Base-by-base conservation (phyloP, 2,329 filamentous ascomycete genomes). In the Beauveria brongniartii region DNA sequence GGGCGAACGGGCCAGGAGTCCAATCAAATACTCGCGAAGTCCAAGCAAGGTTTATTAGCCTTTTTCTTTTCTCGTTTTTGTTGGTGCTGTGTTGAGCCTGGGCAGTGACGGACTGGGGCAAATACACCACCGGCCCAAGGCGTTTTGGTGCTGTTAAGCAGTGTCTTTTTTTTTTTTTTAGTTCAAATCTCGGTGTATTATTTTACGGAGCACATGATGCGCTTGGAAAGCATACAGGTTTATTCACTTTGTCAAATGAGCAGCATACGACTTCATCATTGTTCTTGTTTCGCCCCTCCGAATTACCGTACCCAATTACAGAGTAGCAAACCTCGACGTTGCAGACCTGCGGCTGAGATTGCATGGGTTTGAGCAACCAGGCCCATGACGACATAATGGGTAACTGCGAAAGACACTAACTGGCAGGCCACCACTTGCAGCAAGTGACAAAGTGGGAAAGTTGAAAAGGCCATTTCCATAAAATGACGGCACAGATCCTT, bases 1-100 rank as follows among this genome's bases (percentile, higher is more conserved):
- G 66, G 73, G 71, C 0, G 79, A 82, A 5, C 72, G 80, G 51
- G 74, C 74, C 14, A 69, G 75, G 20, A 84, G 80, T 58, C 80
- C 81, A 0, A 67, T 75, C 9, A 83, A 83, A 68, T 69, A 70
- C 28, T 64, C 66, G 37, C 71, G 74, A 22, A 78, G 72, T 58
- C 73, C 75, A 0, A 73, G 67, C 65, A 78, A 77, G 65, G 67
- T 63, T 1, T 75, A 74, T 40, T 76, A 61, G 26, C 46, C 24
- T 8, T 28, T 43, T 14, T 12, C 9, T 51, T 34, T 34, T 34
- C n/a, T 14, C 37, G 44, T 20, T 28, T 40, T 30, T 22, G 44
- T 18, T 43, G n/a, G 18, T 16, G 26, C n/a, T 26, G 10, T 55
- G 44, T 10, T 44, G 12, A 9, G 50, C 7, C 30, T 53, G 30